Evolutionary conservation across 352 stramenopile genomes (phyloP), one percentile per base, ranked within the genome.

Genomic region (Pythium chondricola): DNA sequence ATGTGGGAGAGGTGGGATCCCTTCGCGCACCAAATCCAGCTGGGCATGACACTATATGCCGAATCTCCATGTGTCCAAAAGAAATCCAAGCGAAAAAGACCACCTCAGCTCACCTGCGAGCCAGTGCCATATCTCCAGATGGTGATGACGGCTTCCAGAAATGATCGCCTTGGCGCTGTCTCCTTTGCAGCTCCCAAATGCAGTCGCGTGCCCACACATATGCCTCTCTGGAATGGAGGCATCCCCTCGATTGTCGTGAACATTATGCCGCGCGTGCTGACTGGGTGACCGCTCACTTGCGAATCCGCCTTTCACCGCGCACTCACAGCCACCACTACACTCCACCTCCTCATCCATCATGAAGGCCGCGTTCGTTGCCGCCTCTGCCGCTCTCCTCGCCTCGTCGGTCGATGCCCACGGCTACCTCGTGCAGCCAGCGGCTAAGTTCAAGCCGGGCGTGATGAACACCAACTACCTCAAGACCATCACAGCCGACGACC

Each of bases 401-500:
- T 43, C 53, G 43, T 10, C 24, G 30, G 64, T 69, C 4, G 22
- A 76, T 20, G 74, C 71, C 3, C 74, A 86, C 48, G 74, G 74
- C 41, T 83, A 74, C 63, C 47, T 86, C 8, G 61, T 69, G 24
- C 58, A 69, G 9, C 71, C 71, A 9, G 45, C 32, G 0, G 69
- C 69, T 14, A 56, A 78, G 40, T 83, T 74, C 50, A 37, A 63
- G 29, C 42, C 65, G 21, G 6, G 58, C 1, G 42, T 51, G 21
- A 62, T 36, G 9, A 43, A 48, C 20, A 85, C 74, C 26, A 54
- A 52, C 32, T 81, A 71, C 58, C 48, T 47, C 26, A 59, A 33
- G 44, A 70, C 47, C 59, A 83, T 80, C 49, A 62, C 61, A 41
- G 58, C 51, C 33, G 41, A 56, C 33, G 56, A 70, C 25, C 69